Evolutionary conservation across 1,139 yeast species (phyloP), one percentile per base, ranked within the genome.

Genomic region (Yamadazyma dushanensis): DNA sequence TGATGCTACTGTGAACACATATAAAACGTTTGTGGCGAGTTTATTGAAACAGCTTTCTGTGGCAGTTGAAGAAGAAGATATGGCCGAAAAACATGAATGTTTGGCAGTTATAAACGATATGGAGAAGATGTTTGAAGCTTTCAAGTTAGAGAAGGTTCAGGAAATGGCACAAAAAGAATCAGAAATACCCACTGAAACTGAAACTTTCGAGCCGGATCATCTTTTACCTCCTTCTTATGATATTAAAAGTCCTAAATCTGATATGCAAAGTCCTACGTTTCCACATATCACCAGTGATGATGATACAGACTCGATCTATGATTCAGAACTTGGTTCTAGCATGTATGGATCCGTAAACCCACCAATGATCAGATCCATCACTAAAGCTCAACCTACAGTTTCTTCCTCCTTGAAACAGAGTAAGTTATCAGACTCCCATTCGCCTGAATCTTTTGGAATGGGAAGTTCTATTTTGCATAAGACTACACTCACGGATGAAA

Each of bases 81-180:
- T 65, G 26, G 72, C 72, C 28, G 73, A 72, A 11, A 73, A 75
- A 37, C 67, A 70, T 59, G 83, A 78, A 50, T 76, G 83, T 47
- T 63, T 78, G 41, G 80, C 80, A 0, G 79, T 78, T 29, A 76
- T 78, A 16, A 70, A 66, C 41, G 83, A 78, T 48, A 73, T 78
- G 64, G 83, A 78, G 47, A 72, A 74, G 49, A 78, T 78, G 83
- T 78, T 76, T 53, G 80, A 76, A 28, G 70, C 64, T 1, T 69
- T 61, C 49, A 69, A 68, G 45, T 45, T 66, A 29, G 74, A 70
- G 36, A 58, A 54, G 29, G 38, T 40, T 10, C 41, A 43, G 21
- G 41, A 30, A 14, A 23, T 24, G 29, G 28, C 11, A 16, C 22
- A 14, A 29, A 23, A 32, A 15, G 37, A 33, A 28, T 29, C 19